phyloP scores from a whole-genome alignment of 2,329 filamentous ascomycete genomes.

The Neocucurbitaria cava region DNA sequence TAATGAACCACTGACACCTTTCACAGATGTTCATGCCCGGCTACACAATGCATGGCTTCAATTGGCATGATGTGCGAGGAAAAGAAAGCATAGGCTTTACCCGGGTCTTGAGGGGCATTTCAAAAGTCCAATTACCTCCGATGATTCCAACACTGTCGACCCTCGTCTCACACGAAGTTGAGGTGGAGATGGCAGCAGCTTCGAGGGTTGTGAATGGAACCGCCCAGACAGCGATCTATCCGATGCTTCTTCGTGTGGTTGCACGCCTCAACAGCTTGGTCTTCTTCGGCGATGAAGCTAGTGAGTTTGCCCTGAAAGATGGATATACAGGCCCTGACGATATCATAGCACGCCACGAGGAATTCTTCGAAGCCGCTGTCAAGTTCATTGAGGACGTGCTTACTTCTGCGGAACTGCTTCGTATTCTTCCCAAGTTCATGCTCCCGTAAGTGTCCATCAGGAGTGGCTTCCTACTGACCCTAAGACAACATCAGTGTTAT shows the following conservation, averaged over 20 bases:
- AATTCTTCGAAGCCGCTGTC: constrained; percentile 26
- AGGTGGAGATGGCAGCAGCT: not conserved
- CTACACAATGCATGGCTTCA: constrained; percentile 36
- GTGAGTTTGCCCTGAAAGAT: not conserved
- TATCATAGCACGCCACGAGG: constrained; percentile 10
- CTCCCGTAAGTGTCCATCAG: too few relatives aligned
- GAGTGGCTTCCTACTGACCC: too few relatives aligned
- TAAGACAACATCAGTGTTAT: too few relatives aligned
- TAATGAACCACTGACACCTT: not conserved
- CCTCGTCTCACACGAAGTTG: not conserved
- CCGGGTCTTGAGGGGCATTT: constrained; percentile 9
- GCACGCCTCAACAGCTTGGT: constrained; percentile 1
- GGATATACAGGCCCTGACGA: too few relatives aligned
- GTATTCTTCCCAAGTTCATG: too few relatives aligned
- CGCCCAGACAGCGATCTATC: not conserved
- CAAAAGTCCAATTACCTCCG: constrained; percentile 16
- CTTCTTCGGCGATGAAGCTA: constrained; percentile 13
- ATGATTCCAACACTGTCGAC: constrained; percentile 7
- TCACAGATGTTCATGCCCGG: constrained; percentile 25
- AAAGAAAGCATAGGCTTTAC: constrained; percentile 28
- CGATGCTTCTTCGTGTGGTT: not conserved
- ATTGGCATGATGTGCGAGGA: constrained; percentile 33
- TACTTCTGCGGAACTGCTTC: too few relatives aligned
- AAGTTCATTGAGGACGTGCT: too few relatives aligned
- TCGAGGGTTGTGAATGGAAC: too few relatives aligned